A percentile compares a stretch with the other conserved stretches of the same genome.
These are phyloP conservation scores for Spencermartinsiella europaea DNA, from an alignment of 805 yeast genomes.

Conservation along the genomic window DNA sequence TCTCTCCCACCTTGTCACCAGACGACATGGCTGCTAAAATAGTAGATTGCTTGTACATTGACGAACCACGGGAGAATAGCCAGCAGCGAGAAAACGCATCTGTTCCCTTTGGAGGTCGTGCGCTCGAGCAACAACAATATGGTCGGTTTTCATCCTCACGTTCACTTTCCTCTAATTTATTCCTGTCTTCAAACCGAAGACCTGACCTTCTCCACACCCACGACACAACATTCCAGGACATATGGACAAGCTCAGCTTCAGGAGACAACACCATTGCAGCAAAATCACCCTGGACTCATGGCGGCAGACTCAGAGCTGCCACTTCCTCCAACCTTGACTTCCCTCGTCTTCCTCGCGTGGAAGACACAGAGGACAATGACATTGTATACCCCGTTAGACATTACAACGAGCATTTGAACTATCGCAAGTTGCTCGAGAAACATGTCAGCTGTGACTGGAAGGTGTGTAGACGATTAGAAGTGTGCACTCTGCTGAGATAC, in stretches of 20 bases:
- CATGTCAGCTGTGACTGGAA: constrained; percentile 29
- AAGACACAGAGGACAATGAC: neutral
- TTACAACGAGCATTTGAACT: constrained; percentile 27
- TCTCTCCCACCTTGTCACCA: neutral
- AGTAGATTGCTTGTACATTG: neutral
- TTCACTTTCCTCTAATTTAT: too few species aligned
- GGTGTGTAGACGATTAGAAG: neutral
- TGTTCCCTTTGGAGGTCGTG: neutral
- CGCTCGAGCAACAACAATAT: neutral
- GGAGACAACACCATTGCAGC: neutral
- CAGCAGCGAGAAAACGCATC: neutral
- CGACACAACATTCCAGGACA: too few species aligned
- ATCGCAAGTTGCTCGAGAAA: constrained; percentile 29
- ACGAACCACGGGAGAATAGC: neutral
- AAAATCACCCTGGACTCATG: neutral
- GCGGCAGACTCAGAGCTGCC: neutral
- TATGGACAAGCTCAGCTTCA: neutral
- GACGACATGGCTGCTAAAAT: neutral
- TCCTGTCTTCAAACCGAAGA: too few species aligned
- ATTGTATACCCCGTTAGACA: constrained; percentile 13
- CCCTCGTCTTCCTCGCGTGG: neutral
- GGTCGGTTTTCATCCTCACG: neutral
- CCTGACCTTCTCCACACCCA: too few species aligned
- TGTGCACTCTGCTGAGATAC: neutral
- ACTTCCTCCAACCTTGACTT: neutral